Evolutionary conservation across 768 basidiomycete genomes (phyloP).

Genomic region (Pleurotus tuoliensis): DNA sequence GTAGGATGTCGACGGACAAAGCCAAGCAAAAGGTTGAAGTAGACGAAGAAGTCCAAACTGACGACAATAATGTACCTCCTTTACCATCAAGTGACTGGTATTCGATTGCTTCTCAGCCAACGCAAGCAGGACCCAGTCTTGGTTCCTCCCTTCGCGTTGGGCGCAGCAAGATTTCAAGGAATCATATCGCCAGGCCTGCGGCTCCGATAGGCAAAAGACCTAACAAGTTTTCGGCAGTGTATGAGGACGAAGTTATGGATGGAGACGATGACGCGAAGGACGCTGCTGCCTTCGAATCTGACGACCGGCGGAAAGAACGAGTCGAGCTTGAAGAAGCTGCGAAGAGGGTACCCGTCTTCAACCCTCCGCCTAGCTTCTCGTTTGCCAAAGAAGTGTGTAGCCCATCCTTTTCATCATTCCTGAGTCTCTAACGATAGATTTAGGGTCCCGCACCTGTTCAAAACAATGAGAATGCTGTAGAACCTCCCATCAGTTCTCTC

Average conservation of each 20-base stretch:
- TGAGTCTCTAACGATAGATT: slow-evolving; percentile 4
- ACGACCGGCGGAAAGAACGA: slow-evolving; percentile 35
- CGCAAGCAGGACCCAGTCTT: background rate
- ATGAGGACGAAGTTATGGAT: slow-evolving; percentile 44
- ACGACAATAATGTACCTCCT: slow-evolving; percentile 27
- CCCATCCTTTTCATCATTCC: background rate
- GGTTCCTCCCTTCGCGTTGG: slow-evolving; percentile 64
- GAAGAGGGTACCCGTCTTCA: slow-evolving; percentile 52
- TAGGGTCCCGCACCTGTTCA: slow-evolving; percentile 15
- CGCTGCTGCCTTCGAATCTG: slow-evolving; percentile 31
- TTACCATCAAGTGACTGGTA: slow-evolving; percentile 19
- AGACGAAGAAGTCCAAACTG: slow-evolving; percentile 25
- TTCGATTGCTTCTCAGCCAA: slow-evolving; percentile 8
- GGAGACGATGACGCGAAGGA: slow-evolving; percentile 23
- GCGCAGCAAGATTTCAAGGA: slow-evolving; percentile 50
- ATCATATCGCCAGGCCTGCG: slow-evolving; percentile 57
- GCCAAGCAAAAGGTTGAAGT: slow-evolving; percentile 29
- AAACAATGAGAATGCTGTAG: slow-evolving; percentile 38
- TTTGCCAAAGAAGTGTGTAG: slow-evolving; percentile 61
- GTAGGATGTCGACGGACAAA: slow-evolving; percentile 45
- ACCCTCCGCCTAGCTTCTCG: slow-evolving; percentile 59
- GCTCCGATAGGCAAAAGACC: slow-evolving; percentile 23
- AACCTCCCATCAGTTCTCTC: slow-evolving; percentile 60
- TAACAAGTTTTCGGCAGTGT: slow-evolving; percentile 67
- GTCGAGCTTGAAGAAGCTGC: slow-evolving; percentile 51